Base-by-base conservation (phyloP, 805 yeast genomes). In the Hyphopichia homilentoma region DNA sequence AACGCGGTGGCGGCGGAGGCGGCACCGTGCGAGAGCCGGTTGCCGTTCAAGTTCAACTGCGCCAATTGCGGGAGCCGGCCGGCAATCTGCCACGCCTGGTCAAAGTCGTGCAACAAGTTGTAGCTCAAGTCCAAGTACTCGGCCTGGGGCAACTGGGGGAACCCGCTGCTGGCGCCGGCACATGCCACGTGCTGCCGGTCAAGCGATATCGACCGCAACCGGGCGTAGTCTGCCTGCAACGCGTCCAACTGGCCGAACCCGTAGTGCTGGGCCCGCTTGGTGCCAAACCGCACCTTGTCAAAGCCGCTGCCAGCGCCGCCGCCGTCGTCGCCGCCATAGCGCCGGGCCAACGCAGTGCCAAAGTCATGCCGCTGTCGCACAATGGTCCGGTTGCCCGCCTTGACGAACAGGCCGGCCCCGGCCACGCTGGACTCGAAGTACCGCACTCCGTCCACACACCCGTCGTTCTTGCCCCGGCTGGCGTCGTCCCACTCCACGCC, bases 401-500 rank as follows among this genome's bases (percentile, higher is more conserved):
- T 84, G 19, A 85, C 36, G 43, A 85, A 85, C 4, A 88, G 76
- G 0, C 85, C 94, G 2, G 79, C 60, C 0, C 62, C 64, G 0
- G 50, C n/a, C 38, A 57, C n/a, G 22, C 21, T 6, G 17, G 54
- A 34, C 46, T 41, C 21, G 52, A 89, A 89, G 51, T 85, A 85
- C 33, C 51, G 44, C 0, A 56, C 45, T 0, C 81, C 85, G 14
- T 73, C 62, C 17, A 76, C 39, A 1, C 50, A 36, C 0, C 97
- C 97, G 40, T 73, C 60, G 51, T 88, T 77, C 45, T 80, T 85
- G 1, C 97, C 97, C 21, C 87, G 63, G 0, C 38, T 34, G 0
- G 69, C 57, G 27, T 77, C 64, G 51, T 89, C 97, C 96, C 96
- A 89, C 53, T 89, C 96, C 3, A 89, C 68, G 1, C 97, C 97